phyloP scores from a whole-genome alignment of 2,329 filamentous ascomycete species.

The Botrytis tulipae region DNA sequence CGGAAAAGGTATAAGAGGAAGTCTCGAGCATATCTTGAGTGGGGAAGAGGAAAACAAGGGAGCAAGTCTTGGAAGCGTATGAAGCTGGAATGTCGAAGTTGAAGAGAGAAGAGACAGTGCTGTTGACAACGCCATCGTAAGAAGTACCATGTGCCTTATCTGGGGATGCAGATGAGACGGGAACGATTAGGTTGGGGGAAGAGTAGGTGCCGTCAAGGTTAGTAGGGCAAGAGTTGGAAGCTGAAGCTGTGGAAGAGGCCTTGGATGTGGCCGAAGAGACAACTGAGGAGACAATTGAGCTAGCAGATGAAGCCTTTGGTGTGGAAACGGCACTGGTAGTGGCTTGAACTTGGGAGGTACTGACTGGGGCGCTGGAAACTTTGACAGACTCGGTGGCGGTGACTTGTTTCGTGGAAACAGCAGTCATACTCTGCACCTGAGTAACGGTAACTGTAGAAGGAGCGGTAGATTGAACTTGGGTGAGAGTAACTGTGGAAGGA shows the following conservation, averaged over 20 bases:
- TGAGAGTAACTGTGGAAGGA: neutral
- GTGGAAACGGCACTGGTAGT: neutral
- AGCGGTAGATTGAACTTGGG: neutral
- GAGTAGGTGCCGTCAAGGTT: conserved; percentile 44
- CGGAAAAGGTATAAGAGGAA: conserved; percentile 54
- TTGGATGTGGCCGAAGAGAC: neutral
- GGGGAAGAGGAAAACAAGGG: conserved; percentile 65
- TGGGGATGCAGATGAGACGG: conserved; percentile 54
- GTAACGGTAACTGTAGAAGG: neutral
- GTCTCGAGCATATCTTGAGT: conserved; percentile 55
- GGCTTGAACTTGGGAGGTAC: neutral
- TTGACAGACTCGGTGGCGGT: neutral
- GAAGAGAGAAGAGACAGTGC: conserved; percentile 58
- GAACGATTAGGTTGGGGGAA: conserved; percentile 62
- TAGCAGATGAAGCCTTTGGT: neutral
- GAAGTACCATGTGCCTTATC: conserved; percentile 52
- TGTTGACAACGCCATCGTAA: conserved; percentile 55
- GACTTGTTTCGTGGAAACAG: neutral
- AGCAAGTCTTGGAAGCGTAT: conserved; percentile 50
- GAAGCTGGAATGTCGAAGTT: conserved; percentile 63
- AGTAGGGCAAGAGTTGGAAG: conserved; percentile 19
- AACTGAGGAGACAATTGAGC: neutral
- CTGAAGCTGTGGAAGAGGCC: neutral
- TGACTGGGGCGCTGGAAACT: neutral
- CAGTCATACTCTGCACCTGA: neutral